Conservation (phyloP, 805 yeast species). For the Candida maltosa region DNA sequence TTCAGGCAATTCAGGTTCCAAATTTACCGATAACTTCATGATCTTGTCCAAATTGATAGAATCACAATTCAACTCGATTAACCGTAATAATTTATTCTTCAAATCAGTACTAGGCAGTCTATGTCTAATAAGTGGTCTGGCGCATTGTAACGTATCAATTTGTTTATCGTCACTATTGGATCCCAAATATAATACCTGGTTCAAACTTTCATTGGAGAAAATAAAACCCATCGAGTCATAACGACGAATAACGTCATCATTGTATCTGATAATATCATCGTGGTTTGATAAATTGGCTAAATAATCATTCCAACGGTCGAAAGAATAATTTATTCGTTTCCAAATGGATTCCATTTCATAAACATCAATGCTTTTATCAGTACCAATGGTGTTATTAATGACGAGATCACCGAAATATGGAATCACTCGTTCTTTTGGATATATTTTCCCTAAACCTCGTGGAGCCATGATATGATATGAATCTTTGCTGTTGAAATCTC, state of each 20-base stretch:
- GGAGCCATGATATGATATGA: constrained; percentile 80
- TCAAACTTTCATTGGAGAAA: constrained; percentile 41
- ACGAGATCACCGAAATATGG: constrained; percentile 89
- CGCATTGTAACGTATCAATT: background rate
- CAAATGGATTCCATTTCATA: constrained; percentile 62
- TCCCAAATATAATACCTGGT: constrained; percentile 41
- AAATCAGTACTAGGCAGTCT: constrained; percentile 19
- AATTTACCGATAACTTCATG: constrained; percentile 59
- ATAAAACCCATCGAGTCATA: constrained; percentile 42
- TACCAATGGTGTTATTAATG: constrained; percentile 34
- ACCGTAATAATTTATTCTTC: constrained; percentile 38
- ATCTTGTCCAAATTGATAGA: constrained; percentile 50
- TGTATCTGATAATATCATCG: constrained; percentile 34
- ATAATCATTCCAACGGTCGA: constrained; percentile 81
- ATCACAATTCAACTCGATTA: constrained; percentile 41
- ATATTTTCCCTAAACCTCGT: constrained; percentile 76
- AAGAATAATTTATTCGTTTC: constrained; percentile 65
- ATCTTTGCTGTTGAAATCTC: constrained; percentile 25
- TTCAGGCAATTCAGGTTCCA: constrained; percentile 59
- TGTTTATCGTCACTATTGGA: constrained; percentile 29
- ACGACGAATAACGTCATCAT: constrained; percentile 36
- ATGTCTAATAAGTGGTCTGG: constrained; percentile 11
- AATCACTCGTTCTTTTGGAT: constrained; percentile 72
- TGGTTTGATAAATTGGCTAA: constrained; percentile 46
- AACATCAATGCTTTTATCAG: constrained; percentile 23